Base-by-base conservation (phyloP, 148 eudicot species). In the Camellia sinensis region DNA sequence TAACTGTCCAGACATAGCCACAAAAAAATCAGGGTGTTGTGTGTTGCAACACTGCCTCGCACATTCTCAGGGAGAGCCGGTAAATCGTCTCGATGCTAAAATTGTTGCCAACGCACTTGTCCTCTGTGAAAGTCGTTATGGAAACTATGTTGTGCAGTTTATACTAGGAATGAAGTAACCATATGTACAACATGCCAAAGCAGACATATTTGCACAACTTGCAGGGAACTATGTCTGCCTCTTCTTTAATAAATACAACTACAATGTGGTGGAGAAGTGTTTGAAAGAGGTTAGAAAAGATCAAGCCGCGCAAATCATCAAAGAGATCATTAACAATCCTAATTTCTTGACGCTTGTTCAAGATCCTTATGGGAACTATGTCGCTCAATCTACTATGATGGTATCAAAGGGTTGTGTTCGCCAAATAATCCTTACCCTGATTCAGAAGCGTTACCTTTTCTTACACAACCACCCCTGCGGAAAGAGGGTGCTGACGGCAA, bases 81-180 rank as follows among this genome's bases (percentile, higher is more conserved):
- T 76, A 2, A 60, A 78, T 7, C 80, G 78, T 17, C 74, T 91
- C 4, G 13, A 88, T 37, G 6, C 40, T 70, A 72, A 84, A 22
- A 84, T 89, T 37, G 81, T 76, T 7, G 53, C 80, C 10, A 82
- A 89, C 64, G 86, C 90, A 2, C 14, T 71, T 4, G 76, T 80
- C 19, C 29, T 91, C 12, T n/a, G n/a, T n/a, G n/a, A n/a, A n/a
- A n/a, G n/a, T 82, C 71, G 80, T 53, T 91, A 80, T 10, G 94
- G 94, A 92, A 91, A 91, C 52, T 91, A 87, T 85, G 94, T 91
- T 65, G 88, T 89, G 62, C 92, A 89, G 60, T 80, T 29, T 54
- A 46, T 87, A 46, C 21, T 89, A 14, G 78, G 69, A 10, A 62
- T 72, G 52, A 12, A 22, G 65, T 1, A 62, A 7, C 81, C 81